These are phyloP conservation scores for Zoysia japonica DNA, from an alignment of 176 grass and related monocot species.

Conservation along the genomic window DNA sequence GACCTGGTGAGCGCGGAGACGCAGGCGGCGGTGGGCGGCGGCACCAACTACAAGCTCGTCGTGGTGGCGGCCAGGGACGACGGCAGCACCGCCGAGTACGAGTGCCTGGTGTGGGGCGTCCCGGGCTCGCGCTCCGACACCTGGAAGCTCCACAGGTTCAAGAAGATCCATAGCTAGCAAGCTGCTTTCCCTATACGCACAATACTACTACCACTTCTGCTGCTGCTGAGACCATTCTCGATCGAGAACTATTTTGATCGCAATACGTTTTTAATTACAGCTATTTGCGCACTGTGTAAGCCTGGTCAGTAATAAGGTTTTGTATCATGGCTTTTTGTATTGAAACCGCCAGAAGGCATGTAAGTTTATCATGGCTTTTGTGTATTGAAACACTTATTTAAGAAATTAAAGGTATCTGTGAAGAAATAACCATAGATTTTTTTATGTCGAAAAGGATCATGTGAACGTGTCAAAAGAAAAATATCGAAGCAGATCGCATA, in stretches of 20 bases:
- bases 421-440: no score
- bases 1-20: slow-evolving; percentile 24
- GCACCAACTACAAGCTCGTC: slow-evolving; percentile 41
- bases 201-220: no score
- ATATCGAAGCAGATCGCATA: no score
- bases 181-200: not conserved
- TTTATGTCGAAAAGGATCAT: no score
- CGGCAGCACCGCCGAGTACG: slow-evolving; percentile 12
- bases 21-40: slow-evolving; percentile 37
- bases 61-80: not conserved
- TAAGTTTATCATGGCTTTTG: no score
- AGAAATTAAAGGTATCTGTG: no score
- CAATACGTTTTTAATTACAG: not conserved
- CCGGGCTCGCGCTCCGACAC: slow-evolving; percentile 30
- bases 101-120: slow-evolving; percentile 45
- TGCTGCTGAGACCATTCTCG: no score
- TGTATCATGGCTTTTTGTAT: no score
- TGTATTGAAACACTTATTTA: no score
- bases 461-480: no score
- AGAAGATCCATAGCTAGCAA: slow-evolving; percentile 6
- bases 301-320: not conserved
- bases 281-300: not conserved
- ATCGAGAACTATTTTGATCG: not conserved
- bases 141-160: slow-evolving; percentile 41
- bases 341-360: no score